These are phyloP conservation scores for Fusarium coffeatum DNA, from an alignment of 2,329 filamentous ascomycete genomes.

Conservation along the genomic window DNA sequence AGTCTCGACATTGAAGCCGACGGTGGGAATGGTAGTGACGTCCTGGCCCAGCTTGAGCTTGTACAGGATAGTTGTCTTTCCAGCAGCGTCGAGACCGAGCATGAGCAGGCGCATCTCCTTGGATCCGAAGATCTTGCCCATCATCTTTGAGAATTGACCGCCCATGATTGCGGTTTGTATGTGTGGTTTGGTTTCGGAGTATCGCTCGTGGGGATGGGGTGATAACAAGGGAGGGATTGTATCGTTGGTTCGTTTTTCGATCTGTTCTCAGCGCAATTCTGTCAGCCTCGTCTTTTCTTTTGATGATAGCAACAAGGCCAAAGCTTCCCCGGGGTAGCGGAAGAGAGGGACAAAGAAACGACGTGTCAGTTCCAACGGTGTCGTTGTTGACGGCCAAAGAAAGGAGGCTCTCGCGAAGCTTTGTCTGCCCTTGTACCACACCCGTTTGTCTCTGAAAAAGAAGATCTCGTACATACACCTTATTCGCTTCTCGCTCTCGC, in stretches of 20 bases:
- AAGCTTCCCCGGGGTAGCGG: neutral
- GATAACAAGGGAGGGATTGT: slow-evolving; percentile 1
- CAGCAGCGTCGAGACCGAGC: slow-evolving; percentile 96
- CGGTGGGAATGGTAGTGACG: slow-evolving; percentile 97
- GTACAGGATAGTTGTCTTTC: slow-evolving; percentile 99
- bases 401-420: slow-evolving; percentile 2
- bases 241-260: slow-evolving; percentile 9
- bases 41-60: slow-evolving; percentile 99
- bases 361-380: neutral
- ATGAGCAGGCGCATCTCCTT: slow-evolving; percentile 99
- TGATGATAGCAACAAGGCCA: slow-evolving; percentile 1
- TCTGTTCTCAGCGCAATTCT: slow-evolving; percentile 9
- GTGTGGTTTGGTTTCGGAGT: neutral
- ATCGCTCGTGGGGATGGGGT: slow-evolving; percentile 2
- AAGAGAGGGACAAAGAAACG: slow-evolving; percentile 5
- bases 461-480: slow-evolving; percentile 16
- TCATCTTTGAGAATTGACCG: slow-evolving; percentile 92
- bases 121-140: slow-evolving; percentile 98
- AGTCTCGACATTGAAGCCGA: slow-evolving; percentile 99
- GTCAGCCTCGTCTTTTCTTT: slow-evolving; percentile 17
- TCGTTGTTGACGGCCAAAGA: neutral
- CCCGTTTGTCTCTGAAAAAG: neutral
- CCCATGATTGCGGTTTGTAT: slow-evolving; percentile 73
- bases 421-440: neutral
- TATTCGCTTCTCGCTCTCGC: slow-evolving; percentile 8